Base-by-base conservation (phyloP, 2,329 filamentous ascomycete species). In the Cordyceps javanica region DNA sequence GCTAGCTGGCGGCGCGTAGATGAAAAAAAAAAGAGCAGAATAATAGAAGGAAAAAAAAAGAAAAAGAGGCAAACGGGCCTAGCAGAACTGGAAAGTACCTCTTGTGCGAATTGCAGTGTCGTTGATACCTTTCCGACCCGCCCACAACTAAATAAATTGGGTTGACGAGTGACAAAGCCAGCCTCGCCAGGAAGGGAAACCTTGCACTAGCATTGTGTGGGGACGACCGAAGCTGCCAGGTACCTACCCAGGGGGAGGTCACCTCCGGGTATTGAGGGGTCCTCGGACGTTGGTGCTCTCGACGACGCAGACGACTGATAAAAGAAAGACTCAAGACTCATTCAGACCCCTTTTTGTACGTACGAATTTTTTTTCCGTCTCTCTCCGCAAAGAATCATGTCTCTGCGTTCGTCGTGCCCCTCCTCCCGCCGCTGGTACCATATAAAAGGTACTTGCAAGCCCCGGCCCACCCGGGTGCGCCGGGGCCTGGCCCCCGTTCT, bases 111-210 rank as follows among this genome's bases (percentile, higher is more conserved):
- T 16, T 5, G n/a, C 10, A 6, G 36, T 53, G 50, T 2, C 5
- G 7, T 10, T 8, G 26, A 38, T 53, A 53, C 50, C n/a, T 32
- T 53, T n/a, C 14, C 5, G 21, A 5, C 4, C 39, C 39, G 39
- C 7, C 6, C 9, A 13, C 34, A 36, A 32, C 30, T 9, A 2
- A 9, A 23, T 41, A 45, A 34, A 25, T 45, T 34, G 38, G 26
- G 10, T 28, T 32, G 54, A 49, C 54, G 34, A 56, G 44, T 50
- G 44, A 56, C 54, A 49, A 41, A 49, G 45, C 23, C 19, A 16
- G 54, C 23, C 36, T 49, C 42, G 44, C 53, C 54, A 49, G 45
- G 54, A 56, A 49, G 34, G 54, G 54, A 49, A 56, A 56, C 45
- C 39, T 36, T 41, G 25, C 34, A 55, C 53, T 55, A 55, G 42